Percentiles rank a stretch among this genome's conserved stretches.
phyloP scores from a whole-genome alignment of 2,329 filamentous ascomycete species.

The Sphaerostilbella broomeana region DNA sequence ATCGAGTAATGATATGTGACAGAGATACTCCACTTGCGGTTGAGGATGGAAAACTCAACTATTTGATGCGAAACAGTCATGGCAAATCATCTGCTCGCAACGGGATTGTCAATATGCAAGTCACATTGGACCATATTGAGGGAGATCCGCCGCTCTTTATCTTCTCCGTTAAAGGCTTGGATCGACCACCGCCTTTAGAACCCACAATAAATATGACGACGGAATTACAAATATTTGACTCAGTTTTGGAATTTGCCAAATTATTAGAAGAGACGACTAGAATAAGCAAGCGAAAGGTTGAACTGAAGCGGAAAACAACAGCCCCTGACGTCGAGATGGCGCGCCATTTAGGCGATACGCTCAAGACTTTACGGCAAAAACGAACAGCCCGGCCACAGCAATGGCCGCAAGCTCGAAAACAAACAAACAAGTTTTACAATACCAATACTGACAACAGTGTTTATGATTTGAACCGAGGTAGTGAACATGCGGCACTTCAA shows the following conservation, averaged over 20 bases:
- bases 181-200: neutral
- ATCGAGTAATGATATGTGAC: conserved; percentile 2
- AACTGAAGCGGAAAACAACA: neutral
- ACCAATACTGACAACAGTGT: neutral
- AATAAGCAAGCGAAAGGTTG: neutral
- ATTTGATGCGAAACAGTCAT: neutral
- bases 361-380: neutral
- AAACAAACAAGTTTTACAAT: neutral
- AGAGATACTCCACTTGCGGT: neutral
- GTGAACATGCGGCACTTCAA: neutral
- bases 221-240: neutral
- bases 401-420: too few species aligned
- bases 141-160: conserved; percentile 5
- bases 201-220: conserved; percentile 9
- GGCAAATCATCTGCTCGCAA: conserved; percentile 7
- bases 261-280: neutral
- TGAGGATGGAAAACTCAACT: neutral
- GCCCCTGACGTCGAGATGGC: neutral
- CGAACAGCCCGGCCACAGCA: too few species aligned
- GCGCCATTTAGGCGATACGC: neutral
- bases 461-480: too few species aligned
- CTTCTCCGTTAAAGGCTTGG: neutral
- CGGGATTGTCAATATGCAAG: neutral
- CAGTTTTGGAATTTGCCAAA: neutral
- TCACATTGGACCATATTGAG: conserved; percentile 2